These are phyloP conservation scores for Penicillium coffeae DNA, from an alignment of 495 filamentous ascomycete genomes.

Conservation along the genomic window DNA sequence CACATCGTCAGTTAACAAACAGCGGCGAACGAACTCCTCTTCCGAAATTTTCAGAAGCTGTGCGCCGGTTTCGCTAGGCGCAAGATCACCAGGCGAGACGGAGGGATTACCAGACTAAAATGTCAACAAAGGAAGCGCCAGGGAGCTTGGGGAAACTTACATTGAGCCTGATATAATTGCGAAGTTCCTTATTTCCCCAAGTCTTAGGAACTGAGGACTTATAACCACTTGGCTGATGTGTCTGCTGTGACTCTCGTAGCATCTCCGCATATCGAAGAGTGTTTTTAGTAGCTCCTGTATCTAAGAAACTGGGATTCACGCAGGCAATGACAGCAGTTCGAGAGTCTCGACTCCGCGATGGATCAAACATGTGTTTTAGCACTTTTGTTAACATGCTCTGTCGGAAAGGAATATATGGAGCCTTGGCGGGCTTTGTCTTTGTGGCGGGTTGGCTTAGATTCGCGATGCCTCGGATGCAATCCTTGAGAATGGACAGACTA, in stretches of 20 bases:
- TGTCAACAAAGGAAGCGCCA: background rate
- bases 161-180: conserved; percentile 8
- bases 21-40: conserved; percentile 3
- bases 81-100: conserved; percentile 3
- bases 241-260: background rate
- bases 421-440: conserved; percentile 8
- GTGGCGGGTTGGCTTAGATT: background rate
- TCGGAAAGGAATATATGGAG: conserved; percentile 31
- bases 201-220: conserved; percentile 7
- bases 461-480: conserved; percentile 33
- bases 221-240: conserved; percentile 1
- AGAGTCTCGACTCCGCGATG: conserved; percentile 8
- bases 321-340: conserved; percentile 33
- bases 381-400: conserved; percentile 35
- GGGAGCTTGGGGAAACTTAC: background rate
- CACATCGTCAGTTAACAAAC: conserved; percentile 5
- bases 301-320: conserved; percentile 12
- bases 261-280: conserved; percentile 17
- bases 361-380: conserved; percentile 30
- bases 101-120: conserved; percentile 7
- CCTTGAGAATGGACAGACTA: conserved; percentile 37
- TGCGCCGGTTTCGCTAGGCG: conserved; percentile 7
- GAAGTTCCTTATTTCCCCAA: conserved; percentile 9
- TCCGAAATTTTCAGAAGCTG: conserved; percentile 5
- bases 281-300: conserved; percentile 12